These are phyloP conservation scores for Acanthochlamys bracteata DNA, from an alignment of 106 monocot genomes.

Conservation along the genomic window DNA sequence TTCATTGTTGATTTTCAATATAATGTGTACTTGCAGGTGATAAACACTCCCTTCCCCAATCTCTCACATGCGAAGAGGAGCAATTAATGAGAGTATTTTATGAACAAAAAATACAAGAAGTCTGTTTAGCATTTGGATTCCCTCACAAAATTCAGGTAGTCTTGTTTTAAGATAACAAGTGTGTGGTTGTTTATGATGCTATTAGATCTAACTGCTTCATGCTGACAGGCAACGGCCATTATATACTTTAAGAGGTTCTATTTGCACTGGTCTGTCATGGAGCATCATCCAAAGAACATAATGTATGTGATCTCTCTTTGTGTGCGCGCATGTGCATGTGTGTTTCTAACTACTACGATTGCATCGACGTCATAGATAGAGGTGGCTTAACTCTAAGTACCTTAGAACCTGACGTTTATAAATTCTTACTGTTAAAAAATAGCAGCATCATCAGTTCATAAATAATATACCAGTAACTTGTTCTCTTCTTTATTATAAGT, in stretches of 20 bases:
- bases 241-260: conserved; percentile 98
- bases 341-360: too few species aligned
- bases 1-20: conserved; percentile 1
- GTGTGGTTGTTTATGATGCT: not conserved
- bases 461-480: too few species aligned
- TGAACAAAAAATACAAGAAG: conserved; percentile 99
- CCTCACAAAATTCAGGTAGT: conserved; percentile 94
- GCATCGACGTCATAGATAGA: too few species aligned
- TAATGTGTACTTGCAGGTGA: conserved; percentile 26
- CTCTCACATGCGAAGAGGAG: conserved; percentile 81
- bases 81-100: conserved; percentile 78
- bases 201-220: not conserved
- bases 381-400: too few species aligned
- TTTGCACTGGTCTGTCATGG: conserved; percentile 96
- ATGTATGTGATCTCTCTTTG: conserved; percentile 42
- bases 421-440: too few species aligned
- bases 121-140: conserved; percentile 86
- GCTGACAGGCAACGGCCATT: conserved; percentile 78
- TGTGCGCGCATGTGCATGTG: not conserved
- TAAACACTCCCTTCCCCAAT: conserved; percentile 42
- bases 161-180: not conserved
- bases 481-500: too few species aligned
- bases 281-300: conserved; percentile 96
- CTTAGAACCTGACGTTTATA: too few species aligned
- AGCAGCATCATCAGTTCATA: too few species aligned